Evolutionary conservation across 2,329 filamentous ascomycete species (phyloP), one percentile per base, ranked within the genome.

Genomic region (Capronia epimyces): DNA sequence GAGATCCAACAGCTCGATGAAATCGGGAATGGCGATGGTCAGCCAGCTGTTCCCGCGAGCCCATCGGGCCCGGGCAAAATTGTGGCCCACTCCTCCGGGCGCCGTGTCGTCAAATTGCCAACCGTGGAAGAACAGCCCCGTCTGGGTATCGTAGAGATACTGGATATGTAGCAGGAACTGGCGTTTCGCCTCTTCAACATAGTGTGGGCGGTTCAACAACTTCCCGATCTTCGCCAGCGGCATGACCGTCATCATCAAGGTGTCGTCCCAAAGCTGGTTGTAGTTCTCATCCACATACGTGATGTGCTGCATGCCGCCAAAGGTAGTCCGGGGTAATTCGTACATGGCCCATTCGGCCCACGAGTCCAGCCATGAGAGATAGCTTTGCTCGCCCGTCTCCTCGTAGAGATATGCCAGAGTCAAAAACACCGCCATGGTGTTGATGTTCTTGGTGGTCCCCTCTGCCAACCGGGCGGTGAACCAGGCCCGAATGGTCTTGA

Each of bases 291-390:
- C 77, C 25, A 83, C 69, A 60, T 89, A 89, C 0, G 86, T 90
- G 54, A 84, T 79, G 67, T 87, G 86, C 67, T 89, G 85, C 74
- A 89, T 86, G 50, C 83, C 75, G 41, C 82, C 86, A 63, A 81
- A 83, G 43, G 78, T 79, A 1, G 87, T 90, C 34, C 85, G 76
- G 10, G 81, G 80, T 22, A 90, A 75, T 44, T 87, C 86, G 65
- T 88, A 74, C 78, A 87, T 87, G 1, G 85, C 84, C 86, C 86
- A 90, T 65, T 90, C 86, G 3, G 81, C 87, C 87, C 87, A 91
- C 41, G 77, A 75, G 62, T 91, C 87, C 4, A 91, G 73, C 86
- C 86, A 90, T 0, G 86, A 83, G 6, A 86, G 71, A 63, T 88
- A 89, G 0, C 78, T 81, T 56, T 76, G 73, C 62, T 88, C 83